Base-by-base conservation (phyloP, 2,329 filamentous ascomycete genomes). In the Cladobotryum protrusum region DNA sequence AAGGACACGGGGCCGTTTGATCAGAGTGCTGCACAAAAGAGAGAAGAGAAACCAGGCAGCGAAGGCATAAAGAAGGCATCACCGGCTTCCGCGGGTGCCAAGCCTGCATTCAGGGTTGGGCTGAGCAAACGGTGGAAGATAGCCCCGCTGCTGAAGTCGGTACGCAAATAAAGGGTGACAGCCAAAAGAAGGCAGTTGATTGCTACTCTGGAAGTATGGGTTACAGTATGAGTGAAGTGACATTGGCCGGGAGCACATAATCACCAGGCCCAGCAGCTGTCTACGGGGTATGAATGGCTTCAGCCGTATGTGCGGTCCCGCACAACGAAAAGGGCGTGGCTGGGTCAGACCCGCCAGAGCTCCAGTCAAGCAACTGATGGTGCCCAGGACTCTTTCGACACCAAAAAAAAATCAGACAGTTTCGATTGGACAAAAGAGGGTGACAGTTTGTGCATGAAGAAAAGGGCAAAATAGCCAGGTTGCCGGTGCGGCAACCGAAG, bases 71-170 rank as follows among this genome's bases (percentile, higher is more conserved):
- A 52, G 13, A 57, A 47, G 36, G 47, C 46, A 45, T 45, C 37
- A 29, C 39, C 47, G 46, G 46, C 53, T 39, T 49, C 52, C 13
- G 58, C 57, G 47, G 55, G 50, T 5, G 55, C 58, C 13, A 75
- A 72, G 53, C 73, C 73, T 14, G 54, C 70, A 14, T 76, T 74
- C 54, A 68, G 76, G 14, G 75, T 79, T 48, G 76, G 76, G 3
- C 61, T 79, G 55, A 79, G 76, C 64, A 77, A 71, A 60, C 68
- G 62, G 57, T 70, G 70, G 15, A 67, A 72, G 50, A 78, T 79
- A 52, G 73, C 76, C 34, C 75, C 76, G 24, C 59, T 79, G 47
- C 63, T 79, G 20, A 78, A 79, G 61, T 68, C 68, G 18, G 55
- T 78, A 47, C 71, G 68, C 49, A 78, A 77, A 58, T 63, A 54